These are phyloP conservation scores for Fraxinus cuspidata DNA, from an alignment of 257 asterid species.

Conservation along the genomic window DNA sequence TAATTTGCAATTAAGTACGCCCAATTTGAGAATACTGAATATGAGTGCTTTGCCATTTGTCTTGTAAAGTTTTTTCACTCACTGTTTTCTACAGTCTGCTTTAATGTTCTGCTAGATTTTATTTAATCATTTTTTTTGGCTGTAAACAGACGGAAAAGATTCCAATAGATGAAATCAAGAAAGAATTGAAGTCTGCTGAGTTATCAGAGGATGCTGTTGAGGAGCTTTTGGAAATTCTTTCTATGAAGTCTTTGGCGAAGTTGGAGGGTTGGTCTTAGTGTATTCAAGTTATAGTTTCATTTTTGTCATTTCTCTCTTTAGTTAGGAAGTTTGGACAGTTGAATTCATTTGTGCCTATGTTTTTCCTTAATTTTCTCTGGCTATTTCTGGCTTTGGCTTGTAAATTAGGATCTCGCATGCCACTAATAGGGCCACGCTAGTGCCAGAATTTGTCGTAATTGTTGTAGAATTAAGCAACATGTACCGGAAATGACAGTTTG, in stretches of 20 bases:
- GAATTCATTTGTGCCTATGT: not conserved
- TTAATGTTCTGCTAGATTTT: slow-evolving; percentile 11
- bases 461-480: not conserved
- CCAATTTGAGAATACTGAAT: not conserved
- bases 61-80: not conserved
- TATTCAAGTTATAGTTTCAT: slow-evolving; percentile 10
- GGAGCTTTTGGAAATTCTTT: slow-evolving; percentile 77
- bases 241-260: slow-evolving; percentile 71
- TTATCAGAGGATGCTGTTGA: slow-evolving; percentile 84
- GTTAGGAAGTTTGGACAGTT: slow-evolving; percentile 4
- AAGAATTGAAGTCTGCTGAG: slow-evolving; percentile 73
- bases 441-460: not conserved
- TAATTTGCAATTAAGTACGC: not conserved
- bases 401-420: not conserved
- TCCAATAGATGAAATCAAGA: slow-evolving; percentile 81
- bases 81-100: not conserved
- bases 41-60: not conserved
- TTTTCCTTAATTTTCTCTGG: slow-evolving; percentile 1
- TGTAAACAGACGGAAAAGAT: slow-evolving; percentile 81
- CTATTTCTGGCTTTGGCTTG: not conserved
- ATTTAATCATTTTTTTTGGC: slow-evolving; percentile 14
- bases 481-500: not conserved
- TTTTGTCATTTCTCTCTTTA: slow-evolving; percentile 4
- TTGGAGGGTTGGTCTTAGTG: slow-evolving; percentile 67
- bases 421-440: not conserved